Evolutionary conservation across 805 yeast genomes (phyloP), one percentile per base, ranked within the genome.

Genomic region (Jamesozyma rosinii): DNA sequence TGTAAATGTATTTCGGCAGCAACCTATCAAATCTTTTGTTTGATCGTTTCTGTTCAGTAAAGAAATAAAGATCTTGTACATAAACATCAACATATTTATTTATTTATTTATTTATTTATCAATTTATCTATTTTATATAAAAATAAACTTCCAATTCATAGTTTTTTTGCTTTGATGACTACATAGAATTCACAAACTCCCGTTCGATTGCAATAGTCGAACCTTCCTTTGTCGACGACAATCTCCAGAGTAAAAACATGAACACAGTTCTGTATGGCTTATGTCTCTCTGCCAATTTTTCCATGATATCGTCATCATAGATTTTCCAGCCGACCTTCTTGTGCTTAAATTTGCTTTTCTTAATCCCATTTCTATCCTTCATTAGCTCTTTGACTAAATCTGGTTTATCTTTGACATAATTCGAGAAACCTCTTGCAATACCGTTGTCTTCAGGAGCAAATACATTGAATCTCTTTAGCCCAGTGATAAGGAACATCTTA

Each of bases 401-500:
- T 0, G 79, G 81, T 42, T 83, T 65, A 37, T 70, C 68, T 15
- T 66, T 67, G 20, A 84, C 58, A 60, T 85, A 89, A 24, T 70
- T 59, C 0, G 86, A 74, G 45, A 81, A 75, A 0, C 97, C 97
- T 48, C 95, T 67, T 27, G 89, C 87, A 2, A 89, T 75, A 1
- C 96, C 97, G 38, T 89, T 64, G 63, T 89, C 97, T 17, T 79
- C 85, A 4, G 75, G 66, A 4, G 92, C 81, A 59, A 86, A 86
- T 0, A 85, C 76, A 58, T 89, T 80, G 56, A 75, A 57, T 44
- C 84, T 71, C 21, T 71, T 72, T 37, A 88, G 64, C 1, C 83
- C 82, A 56, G 86, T 86, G 19, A 81, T 55, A 15, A 84, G 63
- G 61, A 87, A 89, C 95, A 89, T 89, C 43, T 82, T 83, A 0